Evolutionary conservation across 2,329 filamentous ascomycete genomes (phyloP), one percentile per base, ranked within the genome.

Genomic region (Cephalotrichum gorgonifer): DNA sequence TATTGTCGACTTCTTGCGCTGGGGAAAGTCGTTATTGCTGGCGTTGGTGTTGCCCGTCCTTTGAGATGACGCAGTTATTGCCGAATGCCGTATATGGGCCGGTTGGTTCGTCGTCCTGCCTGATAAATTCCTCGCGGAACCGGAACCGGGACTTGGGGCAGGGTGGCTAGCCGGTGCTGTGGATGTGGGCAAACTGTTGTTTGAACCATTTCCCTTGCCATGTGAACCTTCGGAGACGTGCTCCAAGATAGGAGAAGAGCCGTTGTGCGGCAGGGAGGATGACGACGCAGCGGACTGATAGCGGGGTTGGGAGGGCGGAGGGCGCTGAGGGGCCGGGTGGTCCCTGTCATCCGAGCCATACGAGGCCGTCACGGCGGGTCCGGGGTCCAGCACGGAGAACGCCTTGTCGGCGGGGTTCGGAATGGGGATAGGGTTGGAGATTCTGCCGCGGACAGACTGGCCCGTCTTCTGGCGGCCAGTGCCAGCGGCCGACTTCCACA

Each of bases 401-500:
- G 79, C 76, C 52, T 79, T 74, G 51, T 77, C 74, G 38, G 67
- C 54, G 7, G 66, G 58, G 50, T 62, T 65, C 17, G 66, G 60
- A 22, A 83, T 74, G 2, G 78, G 78, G 44, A 83, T 82, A 14
- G 80, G 80, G 6, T 70, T 72, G 27, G 78, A 82, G 53, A 83
- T 82, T 54, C 73, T 76, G 52, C 78, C 78, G 35, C 79, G 74
- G 52, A 82, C 74, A 30, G 73, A 72, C 54, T 69, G 64, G 50
- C 62, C 63, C 35, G 66, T 60, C 55, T 68, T 70, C 49, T 63
- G 66, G 54, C 67, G 64, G 54, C 65, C 65, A 54, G 64, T 57
- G 56, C 58, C 64, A 48, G 72, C 60, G 30, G 64, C 55, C 47
- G 68, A 62, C 58, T 71, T 76, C 65, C 75, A 76, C 41, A 74